Conservation (phyloP, 306 rosid genomes). For the Cucurbita moschata region DNA sequence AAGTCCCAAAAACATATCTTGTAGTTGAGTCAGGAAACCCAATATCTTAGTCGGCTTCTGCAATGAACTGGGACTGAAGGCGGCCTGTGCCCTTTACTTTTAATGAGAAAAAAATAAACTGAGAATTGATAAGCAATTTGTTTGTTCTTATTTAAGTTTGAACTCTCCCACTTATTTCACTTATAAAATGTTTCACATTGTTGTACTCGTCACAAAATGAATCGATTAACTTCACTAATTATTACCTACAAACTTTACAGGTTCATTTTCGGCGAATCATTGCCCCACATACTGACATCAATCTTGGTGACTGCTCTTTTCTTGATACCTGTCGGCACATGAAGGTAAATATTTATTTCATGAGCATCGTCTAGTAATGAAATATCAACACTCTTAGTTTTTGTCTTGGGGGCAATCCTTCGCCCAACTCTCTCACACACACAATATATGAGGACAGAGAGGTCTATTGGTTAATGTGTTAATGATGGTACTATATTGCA, state of each 20-base stretch:
- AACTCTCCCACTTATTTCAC: neutral
- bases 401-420: neutral
- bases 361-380: neutral
- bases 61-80: neutral
- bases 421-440: neutral
- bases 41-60: neutral
- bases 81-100: neutral
- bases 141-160: neutral
- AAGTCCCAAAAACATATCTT: neutral
- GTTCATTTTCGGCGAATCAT: constrained; percentile 92
- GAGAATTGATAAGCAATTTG: neutral
- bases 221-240: neutral
- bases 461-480: neutral
- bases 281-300: constrained; percentile 91
- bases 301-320: constrained; percentile 92
- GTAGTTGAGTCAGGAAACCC: neutral
- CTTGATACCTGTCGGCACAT: constrained; percentile 97
- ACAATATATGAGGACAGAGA: neutral
- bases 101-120: neutral
- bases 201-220: neutral
- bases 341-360: constrained; percentile 50
- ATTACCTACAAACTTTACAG: constrained; percentile 24
- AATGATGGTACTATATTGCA: neutral
- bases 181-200: neutral
- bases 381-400: neutral